Conservation (phyloP, 495 filamentous ascomycete species). For the Tuber indicum region DNA sequence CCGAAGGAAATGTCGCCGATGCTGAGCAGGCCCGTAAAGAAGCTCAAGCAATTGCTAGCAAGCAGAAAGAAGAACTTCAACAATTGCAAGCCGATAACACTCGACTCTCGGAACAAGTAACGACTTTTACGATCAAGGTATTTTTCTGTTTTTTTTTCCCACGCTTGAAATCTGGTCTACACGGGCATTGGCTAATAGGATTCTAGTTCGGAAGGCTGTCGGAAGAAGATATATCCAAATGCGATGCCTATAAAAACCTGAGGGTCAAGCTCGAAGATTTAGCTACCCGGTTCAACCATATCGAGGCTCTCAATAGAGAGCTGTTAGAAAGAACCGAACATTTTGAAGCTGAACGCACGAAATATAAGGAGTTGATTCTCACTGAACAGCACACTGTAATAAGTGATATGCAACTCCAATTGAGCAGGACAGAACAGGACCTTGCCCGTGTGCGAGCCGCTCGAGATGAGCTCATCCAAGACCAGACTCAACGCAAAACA, state of each 20-base stretch:
- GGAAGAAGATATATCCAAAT: conserved; percentile 89
- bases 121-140: conserved; percentile 58
- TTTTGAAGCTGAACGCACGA: conserved; percentile 72
- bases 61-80: conserved; percentile 81
- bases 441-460: conserved; percentile 73
- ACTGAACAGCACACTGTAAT: conserved; percentile 63
- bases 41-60: conserved; percentile 62
- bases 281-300: conserved; percentile 79
- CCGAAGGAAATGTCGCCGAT: conserved; percentile 47
- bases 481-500: conserved; percentile 70
- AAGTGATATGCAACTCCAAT: conserved; percentile 69
- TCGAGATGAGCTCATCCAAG: conserved; percentile 76
- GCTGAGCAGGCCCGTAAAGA: conserved; percentile 65
- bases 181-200: conserved; percentile 44
- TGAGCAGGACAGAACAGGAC: conserved; percentile 74
- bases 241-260: conserved; percentile 84
- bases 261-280: conserved; percentile 87
- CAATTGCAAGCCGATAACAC: conserved; percentile 72
- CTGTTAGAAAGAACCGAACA: conserved; percentile 79
- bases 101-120: conserved; percentile 68
- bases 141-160: conserved; percentile 2
- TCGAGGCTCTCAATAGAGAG: conserved; percentile 82
- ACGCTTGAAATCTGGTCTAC: neutral
- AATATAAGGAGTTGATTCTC: conserved; percentile 71
- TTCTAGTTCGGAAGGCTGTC: conserved; percentile 61